Conservation (phyloP, 768 basidiomycete species). For the Pholiota microspora region DNA sequence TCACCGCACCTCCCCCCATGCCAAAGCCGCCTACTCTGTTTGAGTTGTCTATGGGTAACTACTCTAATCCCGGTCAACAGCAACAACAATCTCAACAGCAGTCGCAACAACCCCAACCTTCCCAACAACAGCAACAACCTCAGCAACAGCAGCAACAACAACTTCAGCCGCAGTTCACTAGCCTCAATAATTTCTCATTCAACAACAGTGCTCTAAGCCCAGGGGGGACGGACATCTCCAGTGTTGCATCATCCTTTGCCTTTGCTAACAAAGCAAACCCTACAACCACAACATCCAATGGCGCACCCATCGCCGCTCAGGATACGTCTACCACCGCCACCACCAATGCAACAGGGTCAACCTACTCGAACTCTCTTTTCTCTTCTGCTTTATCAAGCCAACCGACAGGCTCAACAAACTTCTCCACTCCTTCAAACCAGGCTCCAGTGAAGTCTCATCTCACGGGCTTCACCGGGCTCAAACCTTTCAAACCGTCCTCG, state of each 20-base stretch:
- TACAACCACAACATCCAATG: conserved; percentile 12
- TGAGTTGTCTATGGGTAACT: conserved; percentile 51
- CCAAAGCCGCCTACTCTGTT: conserved; percentile 80
- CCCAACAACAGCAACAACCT: conserved; percentile 14
- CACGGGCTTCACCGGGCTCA: conserved; percentile 60
- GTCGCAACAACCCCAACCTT: conserved; percentile 29
- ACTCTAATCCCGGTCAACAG: conserved; percentile 14
- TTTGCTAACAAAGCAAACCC: conserved; percentile 33
- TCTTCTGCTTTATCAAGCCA: conserved; percentile 48
- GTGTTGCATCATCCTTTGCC: conserved; percentile 73
- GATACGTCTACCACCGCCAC: conserved; percentile 29
- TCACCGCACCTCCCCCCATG: conserved; percentile 58
- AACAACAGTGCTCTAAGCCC: conserved; percentile 37
- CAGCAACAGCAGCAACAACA: conserved; percentile 26
- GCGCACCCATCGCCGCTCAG: conserved; percentile 14
- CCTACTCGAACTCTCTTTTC: conserved; percentile 46
- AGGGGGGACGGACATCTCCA: conserved; percentile 57
- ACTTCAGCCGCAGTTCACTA: conserved; percentile 19
- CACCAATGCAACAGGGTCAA: conserved; percentile 39
- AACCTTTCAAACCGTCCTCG: conserved; percentile 81
- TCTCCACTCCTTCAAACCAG: conserved; percentile 26
- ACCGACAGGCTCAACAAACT: conserved; percentile 41
- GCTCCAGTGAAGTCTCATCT: conserved; percentile 41
- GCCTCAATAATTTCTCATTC: conserved; percentile 37
- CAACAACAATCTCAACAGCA: too few species aligned